Base-by-base conservation (phyloP, 176 grass and related monocot species). In the Juncus inflexus region DNA sequence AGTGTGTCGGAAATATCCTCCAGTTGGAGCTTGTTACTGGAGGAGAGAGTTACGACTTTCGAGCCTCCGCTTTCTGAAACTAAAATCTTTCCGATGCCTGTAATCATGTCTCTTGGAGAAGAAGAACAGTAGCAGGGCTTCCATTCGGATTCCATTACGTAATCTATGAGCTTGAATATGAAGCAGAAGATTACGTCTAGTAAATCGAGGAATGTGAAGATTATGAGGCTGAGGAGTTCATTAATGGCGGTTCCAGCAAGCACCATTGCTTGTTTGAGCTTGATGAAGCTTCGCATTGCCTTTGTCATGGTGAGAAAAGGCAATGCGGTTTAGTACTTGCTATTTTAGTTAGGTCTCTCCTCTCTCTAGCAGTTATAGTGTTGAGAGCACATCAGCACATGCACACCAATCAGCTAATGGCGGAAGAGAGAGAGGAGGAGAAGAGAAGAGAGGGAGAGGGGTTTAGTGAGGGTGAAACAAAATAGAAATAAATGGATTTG, bases 1-100 rank as follows among this genome's bases (percentile, higher is more conserved):
- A 99, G 89, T 37, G 94, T 99, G 85, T 99, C 94, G 15, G 94
- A 99, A 70, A 99, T 92, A 71, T 99, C 94, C 77, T 99, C 88
- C 11, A 99, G 88, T 52, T 92, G 88, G 3, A 99, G 80, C 57
- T 79, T 89, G 15, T 75, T 92, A 42, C 56, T 62, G 1, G 94
- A 99, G 28, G 86, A 63, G 51, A 99, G 65, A 40, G 85, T 83
- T 62, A 99, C 82, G 2, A 99, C 88, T 56, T 99, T 99, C 39
- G 94, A 99, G 2, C 94, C 88, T 0, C 94, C 85, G 6, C 77
- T 82, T 83, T 92, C 88, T 4, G 80, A 74, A 47, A 99, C 94
- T 9, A 99, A 72, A 66, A 99, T 99, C 77, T 89, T 89, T 66
- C 88, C 19, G 72, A 53, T 42, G 77, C 52, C 13, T 63, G 63